A percentile compares a stretch with the other conserved stretches of the same genome.
Evolutionary conservation across 169 alveolate genomes (phyloP).

Genomic region (Plasmodium gonderi): DNA sequence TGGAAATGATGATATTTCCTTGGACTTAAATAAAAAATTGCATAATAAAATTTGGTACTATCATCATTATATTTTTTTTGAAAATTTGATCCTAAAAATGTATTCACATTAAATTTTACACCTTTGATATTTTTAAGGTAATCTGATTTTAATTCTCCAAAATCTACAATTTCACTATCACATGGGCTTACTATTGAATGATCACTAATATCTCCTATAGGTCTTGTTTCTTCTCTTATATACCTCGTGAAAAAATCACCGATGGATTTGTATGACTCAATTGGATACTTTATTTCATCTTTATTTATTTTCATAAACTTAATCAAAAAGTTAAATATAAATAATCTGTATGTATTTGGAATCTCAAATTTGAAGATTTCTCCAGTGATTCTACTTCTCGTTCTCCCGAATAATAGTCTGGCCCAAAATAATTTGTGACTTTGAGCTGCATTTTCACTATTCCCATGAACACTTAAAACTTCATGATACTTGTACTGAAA

Average conservation of each 20-base stretch:
- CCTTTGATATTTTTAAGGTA: constrained; percentile 43
- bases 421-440: constrained; percentile 42
- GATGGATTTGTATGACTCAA: constrained; percentile 51
- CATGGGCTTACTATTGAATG: constrained; percentile 54
- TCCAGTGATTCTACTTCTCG: constrained; percentile 62
- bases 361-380: constrained; percentile 12
- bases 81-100: constrained; percentile 50
- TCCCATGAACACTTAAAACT: constrained; percentile 16
- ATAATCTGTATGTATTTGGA: constrained; percentile 22
- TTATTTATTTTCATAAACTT: constrained; percentile 35
- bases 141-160: constrained; percentile 49
- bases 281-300: constrained; percentile 69
- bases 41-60: constrained; percentile 54
- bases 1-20: constrained; percentile 66
- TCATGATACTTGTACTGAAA: constrained; percentile 67
- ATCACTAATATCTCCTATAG: constrained; percentile 45
- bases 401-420: constrained; percentile 49
- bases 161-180: constrained; percentile 50
- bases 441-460: background rate
- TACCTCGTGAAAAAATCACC: constrained; percentile 61
- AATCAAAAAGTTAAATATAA: constrained; percentile 23
- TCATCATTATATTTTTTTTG: constrained; percentile 44
- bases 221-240: constrained; percentile 66
- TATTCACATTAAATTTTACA: constrained; percentile 21
- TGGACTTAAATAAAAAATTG: constrained; percentile 61